A percentile compares a stretch with the other conserved stretches of the same genome.
phyloP scores from a whole-genome alignment of 768 basidiomycete genomes.

The Suillus cothurnatus region DNA sequence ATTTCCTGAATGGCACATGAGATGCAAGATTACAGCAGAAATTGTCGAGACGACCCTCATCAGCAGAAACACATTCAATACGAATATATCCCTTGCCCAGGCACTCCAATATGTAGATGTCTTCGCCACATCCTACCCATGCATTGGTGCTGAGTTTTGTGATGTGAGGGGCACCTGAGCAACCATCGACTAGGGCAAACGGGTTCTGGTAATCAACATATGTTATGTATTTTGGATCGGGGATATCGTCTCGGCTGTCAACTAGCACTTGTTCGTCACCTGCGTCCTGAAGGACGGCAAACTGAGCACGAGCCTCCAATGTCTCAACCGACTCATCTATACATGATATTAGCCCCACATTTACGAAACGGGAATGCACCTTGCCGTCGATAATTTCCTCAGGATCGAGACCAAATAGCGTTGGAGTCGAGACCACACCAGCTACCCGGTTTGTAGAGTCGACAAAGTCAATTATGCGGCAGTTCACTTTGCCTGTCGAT shows the following conservation, averaged over 20 bases:
- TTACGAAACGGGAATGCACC: slow-evolving; percentile 9
- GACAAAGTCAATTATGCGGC: slow-evolving; percentile 90
- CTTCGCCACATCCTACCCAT: slow-evolving; percentile 81
- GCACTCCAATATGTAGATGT: slow-evolving; percentile 74
- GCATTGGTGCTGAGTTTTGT: slow-evolving; percentile 55
- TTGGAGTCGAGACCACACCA: slow-evolving; percentile 78
- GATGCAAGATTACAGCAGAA: not conserved
- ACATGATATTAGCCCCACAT: slow-evolving; percentile 6
- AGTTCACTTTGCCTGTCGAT: slow-evolving; percentile 77
- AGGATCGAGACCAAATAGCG: slow-evolving; percentile 86
- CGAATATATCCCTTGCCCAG: slow-evolving; percentile 70
- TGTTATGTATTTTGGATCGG: slow-evolving; percentile 62
- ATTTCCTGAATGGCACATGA: slow-evolving; percentile 3
- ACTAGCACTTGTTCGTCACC: slow-evolving; percentile 8
- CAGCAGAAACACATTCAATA: slow-evolving; percentile 48
- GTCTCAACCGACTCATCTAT: slow-evolving; percentile 55
- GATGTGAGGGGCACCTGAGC: slow-evolving; percentile 58
- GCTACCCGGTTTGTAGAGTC: slow-evolving; percentile 68
- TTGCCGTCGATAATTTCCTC: slow-evolving; percentile 61
- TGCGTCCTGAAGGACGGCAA: slow-evolving; percentile 12
- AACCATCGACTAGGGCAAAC: slow-evolving; percentile 54
- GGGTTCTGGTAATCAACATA: slow-evolving; percentile 81
- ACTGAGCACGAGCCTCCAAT: slow-evolving; percentile 45
- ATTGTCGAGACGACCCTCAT: slow-evolving; percentile 33
- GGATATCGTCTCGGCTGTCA: slow-evolving; percentile 40